phyloP scores from a whole-genome alignment of 164 flowering plant species.

The Paratinospora sagittata region DNA sequence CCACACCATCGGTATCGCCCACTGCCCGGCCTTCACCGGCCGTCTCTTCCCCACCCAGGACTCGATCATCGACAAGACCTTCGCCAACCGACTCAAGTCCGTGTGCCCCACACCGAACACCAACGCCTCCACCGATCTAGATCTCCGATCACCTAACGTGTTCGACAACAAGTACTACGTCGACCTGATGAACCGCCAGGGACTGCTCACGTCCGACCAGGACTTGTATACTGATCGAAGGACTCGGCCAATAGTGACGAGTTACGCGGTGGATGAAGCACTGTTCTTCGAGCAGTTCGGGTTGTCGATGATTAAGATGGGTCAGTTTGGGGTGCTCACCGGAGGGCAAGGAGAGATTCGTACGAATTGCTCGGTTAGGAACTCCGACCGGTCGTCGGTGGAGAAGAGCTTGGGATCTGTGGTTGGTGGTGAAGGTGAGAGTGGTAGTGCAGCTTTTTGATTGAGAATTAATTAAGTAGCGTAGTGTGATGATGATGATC shows the following conservation, averaged over 20 bases:
- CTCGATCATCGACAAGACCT: too few species aligned
- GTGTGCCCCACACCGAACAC: conserved; percentile 16
- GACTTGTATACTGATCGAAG: conserved; percentile 17
- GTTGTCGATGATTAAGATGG: conserved; percentile 13
- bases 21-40: too few species aligned
- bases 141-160: conserved; percentile 20
- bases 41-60: too few species aligned
- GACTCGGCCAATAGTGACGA: conserved; percentile 17
- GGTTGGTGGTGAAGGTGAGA: too few species aligned
- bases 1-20: too few species aligned
- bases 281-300: conserved; percentile 14
- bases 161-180: too few species aligned
- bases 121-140: conserved; percentile 8
- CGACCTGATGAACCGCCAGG: too few species aligned
- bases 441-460: too few species aligned
- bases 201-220: conserved; percentile 28
- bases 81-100: conserved; percentile 10
- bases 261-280: conserved; percentile 16
- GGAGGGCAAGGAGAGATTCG: conserved; percentile 16
- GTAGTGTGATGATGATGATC: too few species aligned
- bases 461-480: too few species aligned
- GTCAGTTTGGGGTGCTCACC: conserved; percentile 10
- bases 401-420: too few species aligned
- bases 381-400: neutral
- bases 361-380: conserved; percentile 7